Evolutionary conservation across 306 rosid species (phyloP).

Genomic region (Vigna reflexopilosa): DNA sequence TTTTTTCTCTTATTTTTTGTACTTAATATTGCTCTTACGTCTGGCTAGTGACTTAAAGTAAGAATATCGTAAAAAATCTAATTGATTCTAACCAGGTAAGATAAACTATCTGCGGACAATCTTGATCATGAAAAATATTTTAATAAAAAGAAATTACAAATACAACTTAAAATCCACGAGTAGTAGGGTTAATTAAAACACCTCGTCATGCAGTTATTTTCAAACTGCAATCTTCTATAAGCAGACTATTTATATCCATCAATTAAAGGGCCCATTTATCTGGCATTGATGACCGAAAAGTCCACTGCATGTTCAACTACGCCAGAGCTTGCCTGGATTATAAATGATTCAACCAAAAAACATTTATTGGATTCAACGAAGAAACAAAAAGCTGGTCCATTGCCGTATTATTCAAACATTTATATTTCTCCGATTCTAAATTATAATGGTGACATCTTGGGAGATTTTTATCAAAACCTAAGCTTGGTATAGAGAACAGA

Average conservation of each 20-base stretch:
- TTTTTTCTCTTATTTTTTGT: too few relatives aligned
- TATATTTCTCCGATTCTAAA: constrained; percentile 52
- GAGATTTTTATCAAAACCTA: constrained; percentile 42
- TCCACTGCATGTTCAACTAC: not conserved
- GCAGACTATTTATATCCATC: not conserved
- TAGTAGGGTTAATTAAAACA: not conserved
- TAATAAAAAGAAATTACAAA: not conserved
- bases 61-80: not conserved
- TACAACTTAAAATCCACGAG: not conserved
- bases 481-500: constrained; percentile 44
- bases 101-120: not conserved
- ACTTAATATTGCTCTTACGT: not conserved
- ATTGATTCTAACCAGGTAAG: not conserved
- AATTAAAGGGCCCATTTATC: constrained; percentile 10
- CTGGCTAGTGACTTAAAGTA: not conserved
- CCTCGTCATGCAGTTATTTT: not conserved
- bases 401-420: constrained; percentile 56
- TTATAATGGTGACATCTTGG: constrained; percentile 40
- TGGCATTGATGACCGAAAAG: not conserved
- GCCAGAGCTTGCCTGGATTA: not conserved
- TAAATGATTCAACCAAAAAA: constrained; percentile 1
- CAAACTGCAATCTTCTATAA: not conserved
- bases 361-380: constrained; percentile 3
- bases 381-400: constrained; percentile 26
- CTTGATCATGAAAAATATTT: not conserved